Conservation (phyloP, 2,329 filamentous ascomycete species). For the Colletotrichum sp. region DNA sequence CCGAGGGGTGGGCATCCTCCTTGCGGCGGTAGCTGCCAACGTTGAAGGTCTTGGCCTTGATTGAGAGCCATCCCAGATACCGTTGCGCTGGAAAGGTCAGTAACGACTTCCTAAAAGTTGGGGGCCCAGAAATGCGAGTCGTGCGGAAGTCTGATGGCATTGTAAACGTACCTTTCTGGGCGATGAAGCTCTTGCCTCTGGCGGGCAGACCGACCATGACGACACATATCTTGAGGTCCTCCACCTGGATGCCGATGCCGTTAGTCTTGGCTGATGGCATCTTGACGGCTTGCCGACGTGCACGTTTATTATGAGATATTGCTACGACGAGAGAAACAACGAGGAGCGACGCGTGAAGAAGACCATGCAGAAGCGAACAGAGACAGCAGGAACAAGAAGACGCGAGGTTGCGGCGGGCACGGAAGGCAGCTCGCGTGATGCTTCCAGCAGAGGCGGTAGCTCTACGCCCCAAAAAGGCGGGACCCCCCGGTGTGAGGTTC, state of each 20-base stretch:
- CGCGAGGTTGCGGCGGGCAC: not conserved
- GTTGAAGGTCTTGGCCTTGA: slow-evolving; percentile 94
- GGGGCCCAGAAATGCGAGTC: not conserved
- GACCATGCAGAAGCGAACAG: slow-evolving; percentile 5
- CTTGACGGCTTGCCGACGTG: slow-evolving; percentile 19
- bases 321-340: slow-evolving; percentile 7
- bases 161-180: slow-evolving; percentile 78
- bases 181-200: slow-evolving; percentile 95
- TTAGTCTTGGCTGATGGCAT: slow-evolving; percentile 59
- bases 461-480: slow-evolving; percentile 12
- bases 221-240: slow-evolving; percentile 96
- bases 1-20: slow-evolving; percentile 86
- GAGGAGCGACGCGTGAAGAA: not conserved
- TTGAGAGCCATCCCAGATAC: slow-evolving; percentile 96
- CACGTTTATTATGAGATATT: not conserved
- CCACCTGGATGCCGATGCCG: slow-evolving; percentile 81
- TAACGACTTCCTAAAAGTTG: not conserved
- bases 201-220: slow-evolving; percentile 98
- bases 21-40: slow-evolving; percentile 94
- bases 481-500: slow-evolving; percentile 15
- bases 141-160: not conserved
- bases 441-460: slow-evolving; percentile 9
- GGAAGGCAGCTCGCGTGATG: slow-evolving; percentile 22
- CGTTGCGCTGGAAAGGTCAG: slow-evolving; percentile 70
- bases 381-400: not conserved